Percentiles rank a stretch among this genome's conserved stretches.
Evolutionary conservation across 768 basidiomycete genomes (phyloP).

Genomic region (Leccinum obscurum): DNA sequence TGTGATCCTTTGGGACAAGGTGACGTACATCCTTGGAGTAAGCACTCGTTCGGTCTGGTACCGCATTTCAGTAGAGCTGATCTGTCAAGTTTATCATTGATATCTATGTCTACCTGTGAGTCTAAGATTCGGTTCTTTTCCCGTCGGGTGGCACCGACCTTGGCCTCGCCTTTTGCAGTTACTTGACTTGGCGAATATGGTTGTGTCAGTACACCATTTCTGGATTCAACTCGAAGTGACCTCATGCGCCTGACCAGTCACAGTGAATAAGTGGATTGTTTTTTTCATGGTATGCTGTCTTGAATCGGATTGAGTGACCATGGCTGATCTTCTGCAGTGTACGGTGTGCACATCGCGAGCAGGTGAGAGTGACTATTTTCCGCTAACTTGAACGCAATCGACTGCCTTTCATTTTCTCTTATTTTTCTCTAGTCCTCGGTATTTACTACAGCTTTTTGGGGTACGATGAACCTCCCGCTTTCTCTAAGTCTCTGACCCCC

Average conservation of each 20-base stretch:
- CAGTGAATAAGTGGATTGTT: conserved; percentile 13
- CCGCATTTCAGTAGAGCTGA: conserved; percentile 5
- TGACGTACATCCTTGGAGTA: conserved; percentile 23
- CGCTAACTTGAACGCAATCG: background rate
- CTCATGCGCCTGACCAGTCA: conserved; percentile 19
- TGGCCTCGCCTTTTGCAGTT: conserved; percentile 9
- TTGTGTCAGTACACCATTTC: conserved; percentile 17
- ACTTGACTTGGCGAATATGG: conserved; percentile 33
- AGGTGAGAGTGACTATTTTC: conserved; percentile 3
- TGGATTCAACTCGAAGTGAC: background rate
- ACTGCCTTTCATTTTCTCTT: background rate
- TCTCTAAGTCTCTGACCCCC: background rate
- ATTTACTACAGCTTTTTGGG: conserved; percentile 12
- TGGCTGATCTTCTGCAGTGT: conserved; percentile 8
- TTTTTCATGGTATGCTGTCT: conserved; percentile 19
- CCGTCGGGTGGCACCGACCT: background rate
- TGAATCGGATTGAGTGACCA: background rate
- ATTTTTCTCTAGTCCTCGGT: conserved; percentile 15
- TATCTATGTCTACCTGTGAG: conserved; percentile 28
- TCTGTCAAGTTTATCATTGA: conserved; percentile 23
- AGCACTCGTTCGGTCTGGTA: background rate
- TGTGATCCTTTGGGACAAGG: conserved; percentile 11
- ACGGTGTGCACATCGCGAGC: conserved; percentile 22
- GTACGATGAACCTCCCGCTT: conserved; percentile 4
- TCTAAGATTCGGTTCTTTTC: background rate